These are phyloP conservation scores for Rheum nobile DNA, from an alignment of 148 eudicot genomes.

Conservation along the genomic window DNA sequence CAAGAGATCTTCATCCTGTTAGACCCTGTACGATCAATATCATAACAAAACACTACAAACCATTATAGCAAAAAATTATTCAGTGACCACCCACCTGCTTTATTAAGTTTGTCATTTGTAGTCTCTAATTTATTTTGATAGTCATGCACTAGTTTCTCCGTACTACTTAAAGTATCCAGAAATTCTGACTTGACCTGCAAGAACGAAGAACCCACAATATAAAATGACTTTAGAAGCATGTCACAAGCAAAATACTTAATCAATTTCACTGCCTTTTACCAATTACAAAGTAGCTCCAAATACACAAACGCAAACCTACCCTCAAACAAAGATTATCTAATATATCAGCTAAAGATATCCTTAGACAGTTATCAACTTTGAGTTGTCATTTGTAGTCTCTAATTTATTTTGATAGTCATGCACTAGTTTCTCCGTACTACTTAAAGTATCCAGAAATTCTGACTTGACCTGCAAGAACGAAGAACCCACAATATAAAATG, in stretches of 20 bases:
- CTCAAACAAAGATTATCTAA: not conserved
- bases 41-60: not conserved
- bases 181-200: slow-evolving; percentile 83
- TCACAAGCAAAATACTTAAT: not conserved
- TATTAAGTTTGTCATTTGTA: slow-evolving; percentile 38
- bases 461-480: slow-evolving; percentile 57
- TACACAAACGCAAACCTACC: not conserved
- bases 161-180: slow-evolving; percentile 64
- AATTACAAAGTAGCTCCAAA: not conserved
- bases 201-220: not conserved
- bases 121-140: slow-evolving; percentile 56
- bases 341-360: not conserved
- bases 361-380: no score
- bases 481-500: not conserved
- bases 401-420: slow-evolving; percentile 55
- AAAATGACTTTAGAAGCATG: not conserved
- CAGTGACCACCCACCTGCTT: slow-evolving; percentile 36
- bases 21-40: not conserved
- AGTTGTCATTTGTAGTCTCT: slow-evolving; percentile 41
- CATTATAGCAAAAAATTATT: not conserved
- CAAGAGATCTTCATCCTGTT: not conserved
- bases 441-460: slow-evolving; percentile 69
- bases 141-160: slow-evolving; percentile 67
- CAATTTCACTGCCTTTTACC: not conserved
- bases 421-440: slow-evolving; percentile 70